Evolutionary conservation across 176 grass and related monocot species (phyloP).

Genomic region (Phoenix dactylifera): DNA sequence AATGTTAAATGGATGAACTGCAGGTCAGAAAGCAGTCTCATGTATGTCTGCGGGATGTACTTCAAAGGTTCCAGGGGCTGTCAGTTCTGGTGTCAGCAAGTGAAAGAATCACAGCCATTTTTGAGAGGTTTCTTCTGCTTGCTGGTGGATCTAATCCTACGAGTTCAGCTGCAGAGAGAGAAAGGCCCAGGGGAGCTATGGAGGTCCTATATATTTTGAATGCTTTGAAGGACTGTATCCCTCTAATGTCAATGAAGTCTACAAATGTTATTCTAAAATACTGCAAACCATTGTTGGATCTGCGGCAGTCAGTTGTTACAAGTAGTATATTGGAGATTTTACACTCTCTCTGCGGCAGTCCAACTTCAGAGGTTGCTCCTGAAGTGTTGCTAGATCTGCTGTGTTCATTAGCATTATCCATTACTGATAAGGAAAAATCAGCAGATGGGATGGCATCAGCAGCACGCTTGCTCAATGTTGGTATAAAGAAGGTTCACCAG

Average conservation of each 20-base stretch:
- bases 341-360: conserved; percentile 46
- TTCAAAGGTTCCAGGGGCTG: conserved; percentile 57
- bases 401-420: conserved; percentile 51
- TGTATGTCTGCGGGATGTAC: conserved; percentile 48
- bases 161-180: conserved; percentile 31
- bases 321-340: conserved; percentile 70
- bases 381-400: conserved; percentile 66
- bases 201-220: conserved; percentile 61
- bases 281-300: conserved; percentile 54
- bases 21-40: conserved; percentile 75
- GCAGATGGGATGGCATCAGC: conserved; percentile 73
- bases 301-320: conserved; percentile 59
- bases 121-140: conserved; percentile 80
- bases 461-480: conserved; percentile 58
- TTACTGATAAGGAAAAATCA: conserved; percentile 59
- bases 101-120: conserved; percentile 43
- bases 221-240: conserved; percentile 65
- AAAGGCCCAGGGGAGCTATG: conserved; percentile 61
- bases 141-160: conserved; percentile 61
- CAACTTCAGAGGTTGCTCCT: conserved; percentile 47
- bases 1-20: conserved; percentile 2
- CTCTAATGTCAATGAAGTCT: conserved; percentile 62
- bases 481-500: conserved; percentile 53
- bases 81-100: conserved; percentile 55
- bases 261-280: conserved; percentile 65